Evolutionary conservation across 768 basidiomycete genomes (phyloP), one percentile per base, ranked within the genome.

Genomic region (Tulasnella sp.): DNA sequence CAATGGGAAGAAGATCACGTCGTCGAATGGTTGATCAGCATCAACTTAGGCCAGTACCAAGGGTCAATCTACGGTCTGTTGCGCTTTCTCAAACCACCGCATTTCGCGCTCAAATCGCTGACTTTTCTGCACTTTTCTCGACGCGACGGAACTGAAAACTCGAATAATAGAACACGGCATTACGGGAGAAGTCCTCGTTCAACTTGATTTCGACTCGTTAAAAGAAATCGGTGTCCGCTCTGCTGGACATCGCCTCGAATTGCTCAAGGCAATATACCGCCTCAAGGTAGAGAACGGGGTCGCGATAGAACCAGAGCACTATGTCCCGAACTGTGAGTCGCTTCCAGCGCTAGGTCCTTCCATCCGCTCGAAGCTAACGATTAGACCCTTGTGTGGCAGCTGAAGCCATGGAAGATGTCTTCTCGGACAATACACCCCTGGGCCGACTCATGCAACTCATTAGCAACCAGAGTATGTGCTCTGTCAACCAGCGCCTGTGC

Each of bases 251-350:
- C 89, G 98, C 79, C 87, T 99, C 48, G 89, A 94, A 69, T 96
- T 99, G 82, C 92, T 99, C 85, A 97, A 96, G 86, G 93, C 94
- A 74, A 92, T 98, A 80, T 99, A 98, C 87, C 91, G 91, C 77
- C 88, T 95, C 83, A 99, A 99, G 88, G 86, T 96, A 76, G 91
- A 91, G 1, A 90, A 97, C 84, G 92, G 92, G 82, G 88, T 99
- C 76, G 91, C 94, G 50, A 92, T 97, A 83, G 94, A 95, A 80
- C 87, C 93, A 54, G 93, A 94, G 82, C 90, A 95, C 83, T 98
- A 96, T 85, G 90, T 96, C 20, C 96, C 96, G 12, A 95, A 95
- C 80, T 96, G 96, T 96, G 84, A 84, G 94, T 87, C 73, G 34
- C 50, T 46, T 73, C 46, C 77, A 9, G 12, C 74, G 34, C 7